These are phyloP conservation scores for Xylaria sp. DNA, from an alignment of 2,329 filamentous ascomycete species.

Conservation along the genomic window DNA sequence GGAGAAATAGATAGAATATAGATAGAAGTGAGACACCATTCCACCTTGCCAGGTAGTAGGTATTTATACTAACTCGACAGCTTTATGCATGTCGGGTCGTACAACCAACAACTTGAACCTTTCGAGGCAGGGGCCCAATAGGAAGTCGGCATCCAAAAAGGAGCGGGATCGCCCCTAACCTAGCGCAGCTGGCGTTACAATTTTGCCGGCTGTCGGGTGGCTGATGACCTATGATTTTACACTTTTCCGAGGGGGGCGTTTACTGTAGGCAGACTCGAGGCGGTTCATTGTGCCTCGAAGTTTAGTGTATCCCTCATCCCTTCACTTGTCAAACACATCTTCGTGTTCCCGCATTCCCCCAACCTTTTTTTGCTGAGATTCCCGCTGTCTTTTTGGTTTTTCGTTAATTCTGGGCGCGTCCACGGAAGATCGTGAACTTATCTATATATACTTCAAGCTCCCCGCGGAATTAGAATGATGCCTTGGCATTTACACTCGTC, in stretches of 20 bases:
- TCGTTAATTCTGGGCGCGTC: not conserved
- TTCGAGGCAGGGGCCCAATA: not conserved
- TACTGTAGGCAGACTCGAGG: not conserved
- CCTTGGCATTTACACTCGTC: constrained; percentile 24
- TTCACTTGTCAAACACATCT: constrained; percentile 9
- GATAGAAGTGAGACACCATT: too few species aligned
- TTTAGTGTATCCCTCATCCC: not conserved
- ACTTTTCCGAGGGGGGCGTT: not conserved
- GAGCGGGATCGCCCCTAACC: not conserved
- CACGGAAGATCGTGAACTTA: not conserved
- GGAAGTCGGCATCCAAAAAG: not conserved
- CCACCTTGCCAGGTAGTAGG: too few species aligned
- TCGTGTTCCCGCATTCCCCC: not conserved
- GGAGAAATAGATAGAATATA: too few species aligned
- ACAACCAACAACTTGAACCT: too few species aligned
- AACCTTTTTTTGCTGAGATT: constrained; percentile 13
- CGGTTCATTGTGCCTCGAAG: not conserved
- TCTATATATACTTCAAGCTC: not conserved
- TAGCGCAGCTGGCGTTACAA: not conserved
- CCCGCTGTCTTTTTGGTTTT: constrained; percentile 10
- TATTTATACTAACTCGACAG: too few species aligned
- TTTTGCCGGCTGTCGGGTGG: not conserved
- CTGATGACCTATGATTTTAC: not conserved
- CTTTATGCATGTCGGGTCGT: too few species aligned
- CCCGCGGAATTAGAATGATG: constrained; percentile 27